These are phyloP conservation scores for Pyrenophora seminiperda DNA, from an alignment of 2,329 filamentous ascomycete genomes.

Conservation along the genomic window DNA sequence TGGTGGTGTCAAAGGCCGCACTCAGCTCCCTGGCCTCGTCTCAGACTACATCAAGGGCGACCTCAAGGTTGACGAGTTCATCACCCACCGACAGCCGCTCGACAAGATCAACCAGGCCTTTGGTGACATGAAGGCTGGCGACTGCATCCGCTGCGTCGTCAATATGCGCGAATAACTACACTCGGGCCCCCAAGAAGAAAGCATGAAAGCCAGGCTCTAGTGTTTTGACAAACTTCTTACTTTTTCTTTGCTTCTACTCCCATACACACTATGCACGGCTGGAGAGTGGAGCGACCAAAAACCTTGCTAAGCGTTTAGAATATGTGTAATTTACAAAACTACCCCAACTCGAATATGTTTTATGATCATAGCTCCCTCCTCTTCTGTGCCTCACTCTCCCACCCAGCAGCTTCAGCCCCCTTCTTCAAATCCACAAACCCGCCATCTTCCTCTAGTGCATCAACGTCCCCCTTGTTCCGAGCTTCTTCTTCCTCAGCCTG, in stretches of 20 bases:
- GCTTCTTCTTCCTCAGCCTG: constrained; percentile 11
- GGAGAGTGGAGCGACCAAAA: too few species aligned
- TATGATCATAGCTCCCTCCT: constrained; percentile 23
- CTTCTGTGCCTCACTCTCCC: constrained; percentile 17
- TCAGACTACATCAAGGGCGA: constrained; percentile 85
- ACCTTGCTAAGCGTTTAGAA: too few species aligned
- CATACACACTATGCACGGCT: constrained; percentile 1
- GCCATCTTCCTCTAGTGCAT: constrained; percentile 13
- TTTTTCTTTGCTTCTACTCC: neutral
- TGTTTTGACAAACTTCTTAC: constrained; percentile 4
- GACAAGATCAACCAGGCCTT: constrained; percentile 88
- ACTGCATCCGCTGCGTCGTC: constrained; percentile 95
- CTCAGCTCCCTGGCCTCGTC: constrained; percentile 85
- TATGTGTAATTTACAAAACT: too few species aligned
- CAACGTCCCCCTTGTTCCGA: neutral
- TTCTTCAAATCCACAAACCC: constrained; percentile 26
- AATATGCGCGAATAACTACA: constrained; percentile 57
- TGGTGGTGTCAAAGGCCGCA: constrained; percentile 95
- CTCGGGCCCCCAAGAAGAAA: constrained; percentile 12
- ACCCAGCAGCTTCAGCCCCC: constrained; percentile 9
- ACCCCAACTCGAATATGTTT: too few species aligned
- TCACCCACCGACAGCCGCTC: constrained; percentile 89
- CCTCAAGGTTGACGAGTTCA: constrained; percentile 99
- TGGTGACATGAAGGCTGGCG: constrained; percentile 90
- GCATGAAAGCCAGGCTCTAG: constrained; percentile 7